Percentiles rank a stretch among this genome's conserved stretches.
Conservation (phyloP, 768 basidiomycete genomes). For the Auriscalpium vulgare region DNA sequence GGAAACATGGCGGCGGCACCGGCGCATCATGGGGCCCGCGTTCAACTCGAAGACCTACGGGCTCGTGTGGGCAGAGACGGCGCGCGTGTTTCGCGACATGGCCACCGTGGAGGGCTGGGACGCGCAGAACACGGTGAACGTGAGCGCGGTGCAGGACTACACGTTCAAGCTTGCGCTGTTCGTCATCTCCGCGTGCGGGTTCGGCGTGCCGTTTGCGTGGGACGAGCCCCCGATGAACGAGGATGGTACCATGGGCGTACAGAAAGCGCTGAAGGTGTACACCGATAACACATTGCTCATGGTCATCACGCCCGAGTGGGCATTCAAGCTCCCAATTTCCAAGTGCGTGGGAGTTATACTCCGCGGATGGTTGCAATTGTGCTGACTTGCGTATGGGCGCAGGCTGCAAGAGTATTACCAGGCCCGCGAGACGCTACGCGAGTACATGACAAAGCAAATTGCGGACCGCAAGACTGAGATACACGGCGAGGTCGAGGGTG, state of each 20-base stretch:
- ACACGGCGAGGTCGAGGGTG: not conserved
- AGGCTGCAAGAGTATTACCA: not conserved
- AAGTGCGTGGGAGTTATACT: not conserved
- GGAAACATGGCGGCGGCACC: constrained; percentile 15
- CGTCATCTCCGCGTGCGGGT: constrained; percentile 15
- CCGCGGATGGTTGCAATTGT: no score
- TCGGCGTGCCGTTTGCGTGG: constrained; percentile 11
- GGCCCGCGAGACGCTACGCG: not conserved
- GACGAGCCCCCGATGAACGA: constrained; percentile 2
- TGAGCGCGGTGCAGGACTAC: constrained; percentile 9
- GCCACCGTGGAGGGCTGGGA: constrained; percentile 10
- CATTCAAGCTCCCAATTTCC: constrained; percentile 1
- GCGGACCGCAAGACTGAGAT: constrained; percentile 8
- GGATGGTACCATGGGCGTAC: constrained; percentile 5
- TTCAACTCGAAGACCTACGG: constrained; percentile 17
- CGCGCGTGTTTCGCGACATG: constrained; percentile 14
- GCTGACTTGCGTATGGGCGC: not conserved
- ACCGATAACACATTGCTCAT: not conserved
- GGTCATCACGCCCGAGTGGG: constrained; percentile 1
- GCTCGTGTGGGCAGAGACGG: constrained; percentile 16
- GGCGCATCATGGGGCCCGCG: constrained; percentile 18
- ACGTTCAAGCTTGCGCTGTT: constrained; percentile 14
- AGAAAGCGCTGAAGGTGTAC: constrained; percentile 3
- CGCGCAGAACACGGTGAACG: not conserved
- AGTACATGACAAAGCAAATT: constrained; percentile 8